phyloP scores from a whole-genome alignment of 805 yeast species.

The Teunomyces atbi region DNA sequence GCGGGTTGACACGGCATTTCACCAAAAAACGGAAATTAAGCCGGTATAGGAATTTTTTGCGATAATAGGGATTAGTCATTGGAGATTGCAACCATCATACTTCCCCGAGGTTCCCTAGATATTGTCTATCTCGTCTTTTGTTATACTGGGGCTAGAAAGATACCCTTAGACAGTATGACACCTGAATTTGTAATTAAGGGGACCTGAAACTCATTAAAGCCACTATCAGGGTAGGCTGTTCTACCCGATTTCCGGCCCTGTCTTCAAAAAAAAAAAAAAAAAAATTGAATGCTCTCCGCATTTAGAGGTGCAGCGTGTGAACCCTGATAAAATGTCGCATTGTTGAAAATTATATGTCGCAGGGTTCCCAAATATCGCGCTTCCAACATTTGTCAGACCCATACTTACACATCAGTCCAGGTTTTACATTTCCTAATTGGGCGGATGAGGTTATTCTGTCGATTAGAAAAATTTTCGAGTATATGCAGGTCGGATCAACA shows the following conservation, averaged over 20 bases:
- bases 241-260: background rate
- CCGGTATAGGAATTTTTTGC: slow-evolving; percentile 3
- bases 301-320: background rate
- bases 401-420: slow-evolving; percentile 8
- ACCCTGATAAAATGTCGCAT: background rate
- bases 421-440: slow-evolving; percentile 37
- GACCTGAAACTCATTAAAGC: background rate
- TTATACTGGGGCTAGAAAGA: too few species aligned
- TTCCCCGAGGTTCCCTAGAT: too few species aligned
- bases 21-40: background rate
- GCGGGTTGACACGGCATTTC: background rate
- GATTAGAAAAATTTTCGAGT: slow-evolving; percentile 22
- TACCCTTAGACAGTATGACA: background rate
- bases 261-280: background rate
- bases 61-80: background rate
- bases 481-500: slow-evolving; percentile 13
- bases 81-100: background rate
- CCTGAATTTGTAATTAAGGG: background rate
- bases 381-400: background rate
- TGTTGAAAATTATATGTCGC: too few species aligned
- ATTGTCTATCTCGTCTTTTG: too few species aligned
- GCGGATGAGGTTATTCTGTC: slow-evolving; percentile 26
- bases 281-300: background rate
- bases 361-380: background rate
- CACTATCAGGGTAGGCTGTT: background rate